Evolutionary conservation across 164 flowering plant genomes (phyloP), one percentile per base, ranked within the genome.

Genomic region (Nymphaea colorata): DNA sequence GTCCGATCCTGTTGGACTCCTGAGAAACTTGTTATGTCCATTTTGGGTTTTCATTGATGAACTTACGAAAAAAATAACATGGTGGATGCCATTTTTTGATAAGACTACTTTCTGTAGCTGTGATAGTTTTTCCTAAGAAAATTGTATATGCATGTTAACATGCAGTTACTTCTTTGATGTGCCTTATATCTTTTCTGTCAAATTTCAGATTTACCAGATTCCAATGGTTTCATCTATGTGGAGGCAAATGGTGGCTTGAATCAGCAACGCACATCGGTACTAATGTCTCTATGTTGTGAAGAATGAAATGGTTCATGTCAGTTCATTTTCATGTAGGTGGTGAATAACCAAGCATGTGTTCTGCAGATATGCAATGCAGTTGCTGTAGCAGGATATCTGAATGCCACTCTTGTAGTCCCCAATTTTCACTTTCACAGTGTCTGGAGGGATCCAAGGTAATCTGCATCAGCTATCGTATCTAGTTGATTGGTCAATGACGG

Each of bases 221-320:
- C 99, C 74, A 91, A 88, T 75, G 99, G 99, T 71, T 94, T 86
- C 76, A 79, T 94, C 62, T 87, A 79, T 76, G 82, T 94, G 69
- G 99, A 94, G 76, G 99, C 99, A 73, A 94, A 94, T 81, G 99
- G 99, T 73, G 99, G 99, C 69, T 75, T 94, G 73, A 94, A 94
- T 77, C 99, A 94, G 80, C 99, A 94, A 76, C 84, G 99, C 73
- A 80, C 91, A 76, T 94, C 99, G 84, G 98, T 94, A 85, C 64
- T 61, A 8, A 10, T 61, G 64, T 17, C 7, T 61, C 16, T 61
- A 17, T 61, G 12, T 61, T 17, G 8, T 17, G 64, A 12, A 6
- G 41, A 61, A 0, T 17, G 11, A 10, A 17, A 2, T 17, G 12
- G 42, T 41, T 11, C 42, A 61, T 3, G n/a, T 61, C n/a, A 61